Evolutionary conservation across 441 rosid genomes (phyloP).

Genomic region (Macaranga tanarius): DNA sequence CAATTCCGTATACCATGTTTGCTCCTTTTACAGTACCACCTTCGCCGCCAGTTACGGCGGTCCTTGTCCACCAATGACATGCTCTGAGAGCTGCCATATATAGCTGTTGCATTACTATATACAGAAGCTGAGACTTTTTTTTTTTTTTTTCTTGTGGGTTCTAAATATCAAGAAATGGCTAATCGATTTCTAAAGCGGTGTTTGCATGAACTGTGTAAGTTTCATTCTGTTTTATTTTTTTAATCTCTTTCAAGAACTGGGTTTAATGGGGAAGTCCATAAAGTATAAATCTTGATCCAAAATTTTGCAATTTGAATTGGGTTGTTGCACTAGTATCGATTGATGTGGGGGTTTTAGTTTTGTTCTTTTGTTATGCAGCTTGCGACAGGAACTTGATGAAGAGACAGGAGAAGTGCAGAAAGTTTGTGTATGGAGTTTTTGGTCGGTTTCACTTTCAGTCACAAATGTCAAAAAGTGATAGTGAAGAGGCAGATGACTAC

Average conservation of each 20-base stretch:
- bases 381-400: constrained; percentile 31
- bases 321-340: no score
- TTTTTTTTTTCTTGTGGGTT: neutral
- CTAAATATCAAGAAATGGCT: constrained; percentile 26
- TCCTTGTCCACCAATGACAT: neutral
- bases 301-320: no score
- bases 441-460: constrained; percentile 47
- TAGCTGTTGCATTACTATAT: neutral
- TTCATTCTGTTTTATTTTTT: neutral
- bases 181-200: constrained; percentile 37
- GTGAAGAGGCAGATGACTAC: constrained; percentile 26
- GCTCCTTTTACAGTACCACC: neutral
- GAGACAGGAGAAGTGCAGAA: constrained; percentile 37
- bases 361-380: constrained; percentile 31
- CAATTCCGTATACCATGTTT: neutral
- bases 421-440: constrained; percentile 41
- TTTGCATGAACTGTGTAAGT: constrained; percentile 34
- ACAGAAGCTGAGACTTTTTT: neutral
- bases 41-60: neutral
- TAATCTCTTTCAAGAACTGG: neutral
- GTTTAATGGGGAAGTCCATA: neutral
- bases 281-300: no score
- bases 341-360: neutral
- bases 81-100: neutral
- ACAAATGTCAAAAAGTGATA: constrained; percentile 39